Conservation (phyloP, 768 basidiomycete genomes). For the Dentipellis sp. region DNA sequence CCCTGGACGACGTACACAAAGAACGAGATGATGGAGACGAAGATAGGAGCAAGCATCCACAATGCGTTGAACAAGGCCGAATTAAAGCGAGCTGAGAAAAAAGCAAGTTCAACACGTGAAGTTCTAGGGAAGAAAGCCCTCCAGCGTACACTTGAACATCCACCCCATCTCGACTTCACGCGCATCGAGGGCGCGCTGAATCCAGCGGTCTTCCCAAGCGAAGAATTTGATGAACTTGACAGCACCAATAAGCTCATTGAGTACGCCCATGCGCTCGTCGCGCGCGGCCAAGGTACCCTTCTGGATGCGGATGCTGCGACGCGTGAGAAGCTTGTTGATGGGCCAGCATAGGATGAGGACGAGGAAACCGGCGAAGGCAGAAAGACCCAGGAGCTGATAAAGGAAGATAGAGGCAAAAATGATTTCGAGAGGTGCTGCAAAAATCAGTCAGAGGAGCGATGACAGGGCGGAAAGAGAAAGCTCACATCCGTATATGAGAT, state of each 20-base stretch:
- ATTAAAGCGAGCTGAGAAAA: conserved; percentile 52
- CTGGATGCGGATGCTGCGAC: conserved; percentile 48
- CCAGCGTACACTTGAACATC: conserved; percentile 53
- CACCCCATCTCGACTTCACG: conserved; percentile 65
- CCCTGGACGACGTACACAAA: conserved; percentile 62
- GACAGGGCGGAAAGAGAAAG: background rate
- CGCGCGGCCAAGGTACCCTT: conserved; percentile 50
- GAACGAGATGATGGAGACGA: conserved; percentile 78
- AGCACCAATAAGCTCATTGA: conserved; percentile 70
- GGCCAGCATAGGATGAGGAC: conserved; percentile 61
- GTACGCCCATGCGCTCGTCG: conserved; percentile 69
- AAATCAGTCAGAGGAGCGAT: background rate
- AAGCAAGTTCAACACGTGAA: background rate
- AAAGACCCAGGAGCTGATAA: conserved; percentile 66
- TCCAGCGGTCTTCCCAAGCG: conserved; percentile 76
- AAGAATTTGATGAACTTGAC: conserved; percentile 80
- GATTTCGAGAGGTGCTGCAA: conserved; percentile 65
- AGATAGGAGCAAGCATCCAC: conserved; percentile 70
- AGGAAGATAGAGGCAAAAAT: conserved; percentile 63
- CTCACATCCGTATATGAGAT: conserved; percentile 60
- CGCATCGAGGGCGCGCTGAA: conserved; percentile 50
- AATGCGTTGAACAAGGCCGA: conserved; percentile 59
- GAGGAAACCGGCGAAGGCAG: conserved; percentile 69
- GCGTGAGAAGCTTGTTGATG: conserved; percentile 57
- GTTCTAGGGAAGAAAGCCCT: background rate